Evolutionary conservation across 2,329 filamentous ascomycete species (phyloP).

Genomic region (Phyllosticta citribraziliensis): DNA sequence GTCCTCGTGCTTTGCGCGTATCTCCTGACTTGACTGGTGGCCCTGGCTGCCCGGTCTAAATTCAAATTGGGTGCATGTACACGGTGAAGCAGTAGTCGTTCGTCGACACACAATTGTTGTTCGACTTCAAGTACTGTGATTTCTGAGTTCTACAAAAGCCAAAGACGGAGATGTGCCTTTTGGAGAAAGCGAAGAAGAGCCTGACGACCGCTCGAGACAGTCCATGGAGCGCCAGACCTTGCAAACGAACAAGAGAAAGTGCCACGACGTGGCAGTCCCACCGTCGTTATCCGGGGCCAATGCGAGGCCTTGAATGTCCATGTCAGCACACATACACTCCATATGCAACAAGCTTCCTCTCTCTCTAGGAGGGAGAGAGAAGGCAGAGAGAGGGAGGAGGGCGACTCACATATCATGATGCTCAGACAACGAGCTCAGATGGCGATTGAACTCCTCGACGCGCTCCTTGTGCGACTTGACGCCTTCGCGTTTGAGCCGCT

Average conservation of each 20-base stretch:
- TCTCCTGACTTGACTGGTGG: too few relatives aligned
- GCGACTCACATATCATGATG: slow-evolving; percentile 91
- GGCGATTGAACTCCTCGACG: slow-evolving; percentile 91
- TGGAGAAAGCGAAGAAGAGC: too few relatives aligned
- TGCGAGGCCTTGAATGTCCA: background rate
- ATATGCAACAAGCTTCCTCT: too few relatives aligned
- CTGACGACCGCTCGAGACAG: background rate
- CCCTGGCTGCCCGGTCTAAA: too few relatives aligned
- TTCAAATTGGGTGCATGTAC: too few relatives aligned
- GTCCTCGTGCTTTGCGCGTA: too few relatives aligned
- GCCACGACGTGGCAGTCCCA: background rate
- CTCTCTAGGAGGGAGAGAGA: background rate
- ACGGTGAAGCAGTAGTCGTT: too few relatives aligned
- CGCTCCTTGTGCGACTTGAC: slow-evolving; percentile 95
- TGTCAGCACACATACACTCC: too few relatives aligned
- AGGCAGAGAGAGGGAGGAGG: background rate
- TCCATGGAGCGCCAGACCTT: background rate
- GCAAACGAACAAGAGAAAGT: background rate
- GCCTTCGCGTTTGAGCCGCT: slow-evolving; percentile 72
- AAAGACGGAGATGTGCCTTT: too few relatives aligned
- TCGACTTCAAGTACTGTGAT: too few relatives aligned
- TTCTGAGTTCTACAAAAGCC: too few relatives aligned
- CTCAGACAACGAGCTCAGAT: slow-evolving; percentile 83
- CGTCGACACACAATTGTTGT: too few relatives aligned
- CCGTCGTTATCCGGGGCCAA: background rate